Conservation (phyloP, 768 basidiomycete species). For the Podaxis sp. region DNA sequence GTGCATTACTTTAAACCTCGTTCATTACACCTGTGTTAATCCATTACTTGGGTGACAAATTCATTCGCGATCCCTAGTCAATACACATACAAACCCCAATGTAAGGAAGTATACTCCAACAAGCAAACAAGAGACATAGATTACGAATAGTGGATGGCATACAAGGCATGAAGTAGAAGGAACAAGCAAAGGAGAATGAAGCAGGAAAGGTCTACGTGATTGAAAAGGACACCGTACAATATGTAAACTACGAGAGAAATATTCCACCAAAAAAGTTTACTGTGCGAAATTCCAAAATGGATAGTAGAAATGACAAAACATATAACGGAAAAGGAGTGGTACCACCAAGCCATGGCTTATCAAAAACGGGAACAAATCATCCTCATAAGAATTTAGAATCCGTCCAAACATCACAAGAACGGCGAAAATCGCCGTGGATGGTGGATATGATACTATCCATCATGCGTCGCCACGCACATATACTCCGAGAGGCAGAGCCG, state of each 20-base stretch:
- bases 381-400: slow-evolving; percentile 8
- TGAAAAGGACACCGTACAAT: not conserved
- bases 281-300: not conserved
- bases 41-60: not conserved
- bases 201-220: not conserved
- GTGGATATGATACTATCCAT: slow-evolving; percentile 16
- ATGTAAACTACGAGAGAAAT: not conserved
- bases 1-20: not conserved
- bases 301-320: not conserved
- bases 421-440: slow-evolving; percentile 4
- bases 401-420: not conserved
- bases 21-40: not conserved
- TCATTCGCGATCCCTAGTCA: not conserved
- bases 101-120: not conserved
- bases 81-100: slow-evolving; percentile 1
- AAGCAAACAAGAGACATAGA: slow-evolving; percentile 7
- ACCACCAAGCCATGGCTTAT: not conserved
- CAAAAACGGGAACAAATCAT: not conserved
- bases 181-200: not conserved
- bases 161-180: not conserved
- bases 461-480: slow-evolving; percentile 36
- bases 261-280: not conserved
- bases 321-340: not conserved
- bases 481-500: slow-evolving; percentile 45
- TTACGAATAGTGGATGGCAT: slow-evolving; percentile 2